Percentiles rank a stretch among this genome's conserved stretches.
phyloP scores from a whole-genome alignment of 75 land plant species.

The Sequoia sempervirens region DNA sequence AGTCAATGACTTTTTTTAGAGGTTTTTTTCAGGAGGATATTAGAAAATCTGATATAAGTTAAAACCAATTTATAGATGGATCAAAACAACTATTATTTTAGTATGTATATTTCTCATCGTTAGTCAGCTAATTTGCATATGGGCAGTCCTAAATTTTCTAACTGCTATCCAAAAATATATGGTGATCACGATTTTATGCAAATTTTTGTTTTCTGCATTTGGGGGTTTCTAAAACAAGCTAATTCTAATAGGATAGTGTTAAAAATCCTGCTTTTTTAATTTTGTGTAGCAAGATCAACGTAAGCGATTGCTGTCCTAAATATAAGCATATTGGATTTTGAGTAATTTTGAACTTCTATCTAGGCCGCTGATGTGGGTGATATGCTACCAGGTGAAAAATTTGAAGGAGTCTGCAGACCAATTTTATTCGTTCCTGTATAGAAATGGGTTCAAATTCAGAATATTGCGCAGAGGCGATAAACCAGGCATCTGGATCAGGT shows the following conservation, averaged over 20 bases:
- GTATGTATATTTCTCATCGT: not conserved
- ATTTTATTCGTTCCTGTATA: not conserved
- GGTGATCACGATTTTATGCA: not conserved
- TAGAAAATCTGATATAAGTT: not conserved
- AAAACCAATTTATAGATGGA: not conserved
- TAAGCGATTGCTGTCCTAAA: not conserved
- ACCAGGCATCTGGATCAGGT: constrained; percentile 3
- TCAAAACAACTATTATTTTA: not conserved
- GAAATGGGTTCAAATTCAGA: not conserved
- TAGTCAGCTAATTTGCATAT: not conserved
- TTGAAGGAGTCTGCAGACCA: not conserved
- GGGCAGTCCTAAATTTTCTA: not conserved
- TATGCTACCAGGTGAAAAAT: not conserved
- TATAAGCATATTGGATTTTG: not conserved
- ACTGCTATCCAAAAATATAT: not conserved
- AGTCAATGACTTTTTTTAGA: not conserved
- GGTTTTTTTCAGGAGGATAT: not conserved
- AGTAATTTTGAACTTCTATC: not conserved
- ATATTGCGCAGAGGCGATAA: not conserved
- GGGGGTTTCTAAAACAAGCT: not conserved
- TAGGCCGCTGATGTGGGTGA: not conserved
- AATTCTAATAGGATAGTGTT: not conserved
- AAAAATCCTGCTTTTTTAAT: not conserved
- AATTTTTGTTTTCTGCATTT: not conserved
- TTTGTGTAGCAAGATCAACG: not conserved